A percentile compares a stretch with the other conserved stretches of the same genome.
These are phyloP conservation scores for Fusarium siculi DNA, from an alignment of 2,329 filamentous ascomycete genomes.

Conservation along the genomic window DNA sequence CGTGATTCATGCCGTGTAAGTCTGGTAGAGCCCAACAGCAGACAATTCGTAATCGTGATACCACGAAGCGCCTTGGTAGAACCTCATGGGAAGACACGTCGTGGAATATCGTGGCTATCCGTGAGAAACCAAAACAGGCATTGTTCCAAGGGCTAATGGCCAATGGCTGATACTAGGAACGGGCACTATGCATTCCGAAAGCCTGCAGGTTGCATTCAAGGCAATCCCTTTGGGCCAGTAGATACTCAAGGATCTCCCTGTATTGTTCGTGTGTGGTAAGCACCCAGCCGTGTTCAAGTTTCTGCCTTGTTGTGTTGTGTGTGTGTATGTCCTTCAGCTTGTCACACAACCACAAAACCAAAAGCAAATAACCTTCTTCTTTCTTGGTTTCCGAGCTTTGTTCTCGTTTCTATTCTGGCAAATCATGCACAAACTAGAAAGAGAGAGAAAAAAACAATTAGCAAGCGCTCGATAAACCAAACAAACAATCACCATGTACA, in stretches of 20 bases:
- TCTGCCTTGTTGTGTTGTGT: not conserved
- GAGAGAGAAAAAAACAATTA: not conserved
- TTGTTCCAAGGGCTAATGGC: not conserved
- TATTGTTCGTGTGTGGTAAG: slow-evolving; percentile 3
- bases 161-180: slow-evolving; percentile 6
- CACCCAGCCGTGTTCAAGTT: not conserved
- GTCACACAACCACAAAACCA: not conserved
- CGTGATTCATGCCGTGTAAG: slow-evolving; percentile 17
- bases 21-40: slow-evolving; percentile 1
- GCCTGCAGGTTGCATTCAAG: slow-evolving; percentile 6
- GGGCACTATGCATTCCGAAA: slow-evolving; percentile 11
- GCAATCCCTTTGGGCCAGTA: slow-evolving; percentile 9
- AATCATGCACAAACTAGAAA: not conserved
- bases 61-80: slow-evolving; percentile 5
- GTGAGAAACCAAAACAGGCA: not conserved
- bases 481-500: not conserved
- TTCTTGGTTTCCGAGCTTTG: not conserved
- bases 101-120: slow-evolving; percentile 1
- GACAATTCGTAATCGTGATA: slow-evolving; percentile 18
- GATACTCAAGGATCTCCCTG: slow-evolving; percentile 5
- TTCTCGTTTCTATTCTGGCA: not conserved
- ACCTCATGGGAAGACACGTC: slow-evolving; percentile 19
- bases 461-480: not conserved
- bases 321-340: not conserved
- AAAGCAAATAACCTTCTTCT: not conserved